Evolutionary conservation across 805 yeast genomes (phyloP).

Genomic region (Candida fluviatilis): DNA sequence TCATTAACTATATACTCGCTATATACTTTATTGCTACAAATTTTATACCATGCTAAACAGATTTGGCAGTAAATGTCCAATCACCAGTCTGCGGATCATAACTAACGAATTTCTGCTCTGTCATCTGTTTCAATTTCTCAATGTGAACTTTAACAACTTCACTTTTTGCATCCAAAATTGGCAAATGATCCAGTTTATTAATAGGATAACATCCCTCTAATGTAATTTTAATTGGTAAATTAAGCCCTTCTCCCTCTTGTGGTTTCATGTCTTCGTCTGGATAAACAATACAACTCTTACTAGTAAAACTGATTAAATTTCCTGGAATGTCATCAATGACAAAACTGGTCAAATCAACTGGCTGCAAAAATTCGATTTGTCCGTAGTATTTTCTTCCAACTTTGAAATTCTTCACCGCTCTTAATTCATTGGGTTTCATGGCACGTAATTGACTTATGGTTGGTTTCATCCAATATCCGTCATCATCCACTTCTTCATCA

Average conservation of each 20-base stretch:
- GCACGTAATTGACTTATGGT: slow-evolving; percentile 56
- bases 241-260: slow-evolving; percentile 73
- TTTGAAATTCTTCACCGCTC: slow-evolving; percentile 57
- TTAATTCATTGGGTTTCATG: slow-evolving; percentile 59
- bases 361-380: slow-evolving; percentile 65
- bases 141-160: slow-evolving; percentile 68
- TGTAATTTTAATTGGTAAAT: slow-evolving; percentile 68
- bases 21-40: neutral
- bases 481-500: slow-evolving; percentile 45
- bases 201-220: slow-evolving; percentile 78
- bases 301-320: slow-evolving; percentile 55
- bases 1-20: neutral
- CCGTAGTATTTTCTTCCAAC: slow-evolving; percentile 84
- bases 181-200: slow-evolving; percentile 65
- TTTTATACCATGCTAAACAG: slow-evolving; percentile 19
- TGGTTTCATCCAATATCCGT: slow-evolving; percentile 89
- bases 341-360: slow-evolving; percentile 77
- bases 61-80: slow-evolving; percentile 59
- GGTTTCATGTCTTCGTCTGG: slow-evolving; percentile 65
- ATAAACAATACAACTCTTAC: slow-evolving; percentile 62
- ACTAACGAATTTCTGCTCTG: slow-evolving; percentile 60
- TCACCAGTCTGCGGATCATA: slow-evolving; percentile 76
- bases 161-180: slow-evolving; percentile 74
- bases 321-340: slow-evolving; percentile 64
- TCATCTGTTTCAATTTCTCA: slow-evolving; percentile 55